phyloP scores from a whole-genome alignment of 176 grass and related monocot genomes.

The Guadua angustifolia region DNA sequence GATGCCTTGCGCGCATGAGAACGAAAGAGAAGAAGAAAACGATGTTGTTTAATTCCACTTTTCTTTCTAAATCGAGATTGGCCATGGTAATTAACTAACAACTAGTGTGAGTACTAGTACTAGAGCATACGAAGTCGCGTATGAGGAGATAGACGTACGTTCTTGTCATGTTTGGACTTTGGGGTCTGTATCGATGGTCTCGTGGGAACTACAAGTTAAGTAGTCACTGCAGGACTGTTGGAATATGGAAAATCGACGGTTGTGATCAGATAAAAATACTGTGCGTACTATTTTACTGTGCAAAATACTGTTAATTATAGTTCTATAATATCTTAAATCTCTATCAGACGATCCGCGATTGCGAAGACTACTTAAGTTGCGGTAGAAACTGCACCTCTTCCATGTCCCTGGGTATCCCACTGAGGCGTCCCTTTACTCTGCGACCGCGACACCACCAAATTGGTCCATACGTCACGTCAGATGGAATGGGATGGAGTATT shows the following conservation, averaged over 20 bases:
- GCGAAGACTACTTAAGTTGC: too few species aligned
- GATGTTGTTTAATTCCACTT: background rate
- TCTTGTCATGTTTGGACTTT: conserved; percentile 2
- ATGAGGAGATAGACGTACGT: background rate
- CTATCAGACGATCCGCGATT: too few species aligned
- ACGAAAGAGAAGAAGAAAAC: background rate
- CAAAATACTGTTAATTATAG: too few species aligned
- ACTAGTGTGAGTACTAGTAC: background rate
- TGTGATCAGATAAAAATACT: too few species aligned
- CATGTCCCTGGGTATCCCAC: too few species aligned
- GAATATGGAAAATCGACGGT: too few species aligned
- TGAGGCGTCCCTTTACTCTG: background rate
- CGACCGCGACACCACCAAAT: background rate
- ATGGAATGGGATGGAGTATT: background rate
- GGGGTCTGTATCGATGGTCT: background rate
- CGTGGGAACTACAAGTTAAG: too few species aligned
- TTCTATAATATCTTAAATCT: too few species aligned
- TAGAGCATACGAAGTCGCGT: background rate
- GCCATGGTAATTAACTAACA: background rate
- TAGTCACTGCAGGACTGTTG: too few species aligned
- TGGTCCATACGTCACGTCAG: conserved; percentile 11
- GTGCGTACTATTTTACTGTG: too few species aligned
- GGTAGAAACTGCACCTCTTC: too few species aligned
- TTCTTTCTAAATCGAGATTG: too few species aligned
- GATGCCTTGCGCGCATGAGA: background rate